Percentiles rank a stretch among this genome's conserved stretches.
These are phyloP conservation scores for Pythium insidiosum DNA, from an alignment of 352 stramenopile genomes.

Conservation along the genomic window DNA sequence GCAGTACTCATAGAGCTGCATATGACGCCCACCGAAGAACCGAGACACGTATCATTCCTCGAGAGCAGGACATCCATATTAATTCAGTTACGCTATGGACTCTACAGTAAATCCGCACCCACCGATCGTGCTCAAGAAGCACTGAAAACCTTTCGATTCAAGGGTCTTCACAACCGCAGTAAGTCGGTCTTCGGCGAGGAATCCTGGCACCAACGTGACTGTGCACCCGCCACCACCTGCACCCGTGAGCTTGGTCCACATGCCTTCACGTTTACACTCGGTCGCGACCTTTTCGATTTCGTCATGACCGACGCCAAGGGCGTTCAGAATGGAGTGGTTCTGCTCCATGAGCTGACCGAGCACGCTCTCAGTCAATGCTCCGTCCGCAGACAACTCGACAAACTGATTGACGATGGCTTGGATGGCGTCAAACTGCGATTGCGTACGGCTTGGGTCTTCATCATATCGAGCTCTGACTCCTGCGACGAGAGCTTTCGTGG, in stretches of 20 bases:
- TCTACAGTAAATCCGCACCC: conserved; percentile 11
- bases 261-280: conserved; percentile 39
- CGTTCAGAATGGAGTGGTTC: conserved; percentile 76
- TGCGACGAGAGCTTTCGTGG: conserved; percentile 78
- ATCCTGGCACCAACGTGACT: conserved; percentile 64
- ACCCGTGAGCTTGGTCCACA: conserved; percentile 88
- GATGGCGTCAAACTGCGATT: conserved; percentile 72
- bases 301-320: conserved; percentile 76
- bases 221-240: conserved; percentile 85
- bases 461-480: conserved; percentile 68
- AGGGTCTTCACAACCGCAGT: conserved; percentile 37
- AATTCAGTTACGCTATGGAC: too few relatives aligned
- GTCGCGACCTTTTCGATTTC: conserved; percentile 74
- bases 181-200: conserved; percentile 29
- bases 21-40: too few relatives aligned
- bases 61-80: not conserved
- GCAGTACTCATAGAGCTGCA: too few relatives aligned
- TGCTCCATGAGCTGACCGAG: conserved; percentile 41
- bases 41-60: too few relatives aligned
- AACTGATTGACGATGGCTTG: conserved; percentile 67
- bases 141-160: conserved; percentile 14
- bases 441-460: conserved; percentile 24
- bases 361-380: conserved; percentile 27
- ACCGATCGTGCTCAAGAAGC: conserved; percentile 15
- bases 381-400: conserved; percentile 24